Evolutionary conservation across 805 yeast species (phyloP).

Genomic region (Starmerella potacharoeniae): DNA sequence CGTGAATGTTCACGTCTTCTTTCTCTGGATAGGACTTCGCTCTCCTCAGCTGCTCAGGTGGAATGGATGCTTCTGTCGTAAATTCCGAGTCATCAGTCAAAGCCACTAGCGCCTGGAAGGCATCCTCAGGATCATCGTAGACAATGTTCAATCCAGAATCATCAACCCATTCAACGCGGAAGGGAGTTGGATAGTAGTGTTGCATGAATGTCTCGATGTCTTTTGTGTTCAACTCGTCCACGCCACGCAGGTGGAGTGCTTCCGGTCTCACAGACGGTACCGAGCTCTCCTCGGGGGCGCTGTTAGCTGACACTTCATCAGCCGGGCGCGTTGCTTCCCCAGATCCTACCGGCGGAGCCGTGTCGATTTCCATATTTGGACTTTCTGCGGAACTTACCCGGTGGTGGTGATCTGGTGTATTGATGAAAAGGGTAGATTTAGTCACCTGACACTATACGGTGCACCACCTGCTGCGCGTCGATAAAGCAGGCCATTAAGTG

Average conservation of each 20-base stretch:
- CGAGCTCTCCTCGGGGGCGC: neutral
- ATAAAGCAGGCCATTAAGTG: no score
- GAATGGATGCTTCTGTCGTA: conserved; percentile 18
- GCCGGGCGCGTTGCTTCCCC: neutral
- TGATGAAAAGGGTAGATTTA: no score
- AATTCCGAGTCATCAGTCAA: conserved; percentile 29
- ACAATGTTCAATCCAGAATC: conserved; percentile 48
- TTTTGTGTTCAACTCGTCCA: conserved; percentile 49
- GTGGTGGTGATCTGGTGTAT: neutral
- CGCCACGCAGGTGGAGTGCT: conserved; percentile 46
- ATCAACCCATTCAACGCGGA: conserved; percentile 51
- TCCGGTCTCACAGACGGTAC: conserved; percentile 31
- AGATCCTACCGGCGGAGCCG: neutral
- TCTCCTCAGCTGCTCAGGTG: conserved; percentile 20
- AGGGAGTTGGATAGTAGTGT: conserved; percentile 31
- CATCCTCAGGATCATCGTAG: conserved; percentile 35
- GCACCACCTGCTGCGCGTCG: no score
- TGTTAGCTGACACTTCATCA: neutral
- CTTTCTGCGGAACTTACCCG: no score
- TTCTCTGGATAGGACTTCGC: conserved; percentile 31
- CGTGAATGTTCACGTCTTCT: conserved; percentile 29
- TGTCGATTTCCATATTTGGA: neutral
- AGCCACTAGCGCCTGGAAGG: conserved; percentile 31
- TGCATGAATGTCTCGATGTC: conserved; percentile 49
- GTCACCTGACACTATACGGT: no score